Conservation (phyloP, 139 green algal genomes). For the Spirogloea muscicola region DNA sequence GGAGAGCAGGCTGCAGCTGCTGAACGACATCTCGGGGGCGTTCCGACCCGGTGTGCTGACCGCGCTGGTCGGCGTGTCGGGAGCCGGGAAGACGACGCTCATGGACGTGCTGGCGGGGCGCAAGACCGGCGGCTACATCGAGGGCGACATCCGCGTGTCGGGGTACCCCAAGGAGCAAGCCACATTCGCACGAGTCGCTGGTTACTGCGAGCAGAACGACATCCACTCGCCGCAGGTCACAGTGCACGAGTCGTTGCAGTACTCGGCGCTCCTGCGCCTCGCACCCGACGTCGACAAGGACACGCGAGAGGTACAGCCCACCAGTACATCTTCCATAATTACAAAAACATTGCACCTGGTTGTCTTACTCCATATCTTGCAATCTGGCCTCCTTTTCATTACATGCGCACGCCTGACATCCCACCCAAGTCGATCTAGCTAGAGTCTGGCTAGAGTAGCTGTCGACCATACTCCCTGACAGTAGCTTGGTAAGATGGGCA, state of each 20-base stretch:
- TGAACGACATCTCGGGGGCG: slow-evolving; percentile 3
- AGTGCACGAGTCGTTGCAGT: slow-evolving; percentile 61
- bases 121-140: slow-evolving; percentile 27
- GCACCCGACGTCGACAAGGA: slow-evolving; percentile 25
- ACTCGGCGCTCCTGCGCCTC: slow-evolving; percentile 64
- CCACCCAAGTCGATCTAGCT: too few species aligned
- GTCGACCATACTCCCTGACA: too few species aligned
- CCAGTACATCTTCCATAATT: too few species aligned
- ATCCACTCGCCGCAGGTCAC: slow-evolving; percentile 44
- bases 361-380: too few species aligned
- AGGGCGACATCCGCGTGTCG: slow-evolving; percentile 59
- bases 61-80: slow-evolving; percentile 21
- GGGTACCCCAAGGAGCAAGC: slow-evolving; percentile 54
- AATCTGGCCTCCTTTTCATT: too few species aligned
- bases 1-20: slow-evolving; percentile 4
- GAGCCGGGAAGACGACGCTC: slow-evolving; percentile 34
- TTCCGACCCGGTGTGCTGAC: slow-evolving; percentile 33
- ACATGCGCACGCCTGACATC: too few species aligned
- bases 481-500: too few species aligned
- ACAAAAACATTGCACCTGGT: too few species aligned
- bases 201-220: slow-evolving; percentile 50
- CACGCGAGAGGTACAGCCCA: neutral
- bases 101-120: slow-evolving; percentile 31
- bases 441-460: too few species aligned
- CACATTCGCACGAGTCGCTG: slow-evolving; percentile 58